Percentiles rank a stretch among this genome's conserved stretches.
These are phyloP conservation scores for Pseudozyma thailandica DNA, from an alignment of 1,284 basidiomycete species.

Conservation along the genomic window DNA sequence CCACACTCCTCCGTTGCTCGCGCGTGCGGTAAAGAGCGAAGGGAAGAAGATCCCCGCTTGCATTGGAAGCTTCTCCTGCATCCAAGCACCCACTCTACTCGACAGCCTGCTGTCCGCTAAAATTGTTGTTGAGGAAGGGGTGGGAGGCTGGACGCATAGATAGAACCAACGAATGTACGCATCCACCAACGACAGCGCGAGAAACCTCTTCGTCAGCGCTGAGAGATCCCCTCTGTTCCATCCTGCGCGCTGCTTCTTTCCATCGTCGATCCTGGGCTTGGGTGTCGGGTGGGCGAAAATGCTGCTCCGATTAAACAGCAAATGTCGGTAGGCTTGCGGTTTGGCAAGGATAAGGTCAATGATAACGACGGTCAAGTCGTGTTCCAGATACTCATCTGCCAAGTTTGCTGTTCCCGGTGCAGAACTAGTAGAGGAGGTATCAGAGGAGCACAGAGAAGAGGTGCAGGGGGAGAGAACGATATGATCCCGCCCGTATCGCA, in stretches of 20 bases:
- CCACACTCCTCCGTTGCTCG: background rate
- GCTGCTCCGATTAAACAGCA: conserved; percentile 80
- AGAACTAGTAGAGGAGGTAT: conserved; percentile 64
- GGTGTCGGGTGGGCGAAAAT: background rate
- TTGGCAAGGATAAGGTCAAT: conserved; percentile 88
- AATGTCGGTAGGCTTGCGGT: conserved; percentile 83
- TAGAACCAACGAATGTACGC: conserved; percentile 54
- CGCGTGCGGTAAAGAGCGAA: conserved; percentile 6
- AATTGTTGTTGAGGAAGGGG: conserved; percentile 50
- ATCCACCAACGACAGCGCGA: conserved; percentile 39
- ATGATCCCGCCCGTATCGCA: conserved; percentile 42
- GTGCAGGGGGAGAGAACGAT: conserved; percentile 40
- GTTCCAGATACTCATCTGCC: conserved; percentile 89
- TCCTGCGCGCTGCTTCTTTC: background rate
- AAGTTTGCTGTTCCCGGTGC: conserved; percentile 62
- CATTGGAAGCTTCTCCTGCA: conserved; percentile 7
- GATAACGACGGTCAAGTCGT: conserved; percentile 80
- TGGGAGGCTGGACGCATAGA: conserved; percentile 67
- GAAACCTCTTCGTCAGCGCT: conserved; percentile 11
- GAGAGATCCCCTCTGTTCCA: background rate
- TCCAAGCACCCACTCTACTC: background rate
- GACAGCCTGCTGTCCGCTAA: conserved; percentile 7
- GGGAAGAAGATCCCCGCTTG: conserved; percentile 38
- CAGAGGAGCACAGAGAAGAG: conserved; percentile 14
- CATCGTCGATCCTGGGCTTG: no score